phyloP scores from a whole-genome alignment of 139 green algal genomes.

The Chlamydomonas sp. region DNA sequence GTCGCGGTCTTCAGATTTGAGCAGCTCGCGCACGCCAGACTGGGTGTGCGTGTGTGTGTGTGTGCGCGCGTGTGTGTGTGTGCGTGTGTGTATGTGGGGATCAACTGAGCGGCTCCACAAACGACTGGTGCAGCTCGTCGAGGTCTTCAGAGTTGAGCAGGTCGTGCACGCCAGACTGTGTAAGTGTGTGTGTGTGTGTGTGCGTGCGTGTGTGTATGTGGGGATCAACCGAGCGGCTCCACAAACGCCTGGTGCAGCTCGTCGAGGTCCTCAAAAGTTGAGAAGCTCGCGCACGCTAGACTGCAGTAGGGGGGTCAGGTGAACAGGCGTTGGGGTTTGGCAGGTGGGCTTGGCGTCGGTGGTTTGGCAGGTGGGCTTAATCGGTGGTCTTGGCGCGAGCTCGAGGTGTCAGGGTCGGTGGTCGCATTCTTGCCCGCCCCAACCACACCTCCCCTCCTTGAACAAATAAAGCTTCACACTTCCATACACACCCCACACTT shows the following conservation, averaged over 20 bases:
- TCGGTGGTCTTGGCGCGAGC: not conserved
- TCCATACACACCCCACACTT: not conserved
- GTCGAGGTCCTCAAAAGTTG: slow-evolving; percentile 19
- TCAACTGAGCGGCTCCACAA: slow-evolving; percentile 57
- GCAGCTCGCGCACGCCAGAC: not conserved
- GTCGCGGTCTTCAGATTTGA: not conserved
- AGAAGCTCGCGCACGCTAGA: not conserved
- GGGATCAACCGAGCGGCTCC: no score
- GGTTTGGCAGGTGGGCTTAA: not conserved
- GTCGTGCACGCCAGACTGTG: not conserved
- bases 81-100: no score
- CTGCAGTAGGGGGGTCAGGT: no score
- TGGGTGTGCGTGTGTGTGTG: slow-evolving; percentile 7
- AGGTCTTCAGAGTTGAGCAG: slow-evolving; percentile 13
- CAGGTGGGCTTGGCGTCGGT: not conserved
- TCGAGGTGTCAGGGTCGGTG: not conserved
- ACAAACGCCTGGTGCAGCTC: slow-evolving; percentile 39
- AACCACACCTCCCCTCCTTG: no score
- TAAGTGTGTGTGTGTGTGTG: not conserved
- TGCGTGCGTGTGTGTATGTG: not conserved
- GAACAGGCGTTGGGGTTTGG: not conserved
- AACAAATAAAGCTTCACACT: no score
- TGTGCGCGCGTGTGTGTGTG: not conserved
- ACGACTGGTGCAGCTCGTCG: slow-evolving; percentile 27
- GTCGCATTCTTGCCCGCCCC: not conserved